Base-by-base conservation (phyloP, 495 filamentous ascomycete species). In the Penicillium roqueforti region DNA sequence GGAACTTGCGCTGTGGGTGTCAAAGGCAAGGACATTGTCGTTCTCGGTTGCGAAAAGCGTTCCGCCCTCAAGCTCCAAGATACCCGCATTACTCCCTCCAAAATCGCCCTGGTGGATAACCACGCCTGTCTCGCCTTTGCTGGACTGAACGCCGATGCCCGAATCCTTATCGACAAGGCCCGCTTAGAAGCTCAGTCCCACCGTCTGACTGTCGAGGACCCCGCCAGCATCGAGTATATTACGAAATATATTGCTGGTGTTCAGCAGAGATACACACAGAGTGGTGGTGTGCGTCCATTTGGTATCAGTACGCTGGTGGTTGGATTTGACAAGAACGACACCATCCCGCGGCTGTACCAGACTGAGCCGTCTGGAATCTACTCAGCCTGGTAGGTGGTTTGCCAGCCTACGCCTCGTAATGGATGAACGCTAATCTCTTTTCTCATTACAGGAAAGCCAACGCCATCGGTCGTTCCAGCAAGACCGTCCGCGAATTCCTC, bases 41-140 rank as follows among this genome's bases (percentile, higher is more conserved):
- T 98, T 9, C 79, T 98, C 23, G 93, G 93, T 52, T 98, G 93
- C 78, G 93, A 98, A 76, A 98, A 98, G 79, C 84, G 92, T 52
- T 97, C 93, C 10, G 95, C 93, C 10, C 95, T 98, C 86, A 98
- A 98, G 73, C 85, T 98, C 19, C 93, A 98, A 83, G 93, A 98
- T 75, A 97, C 93, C 43, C 89, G 93, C 60, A 98, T 98, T 76
- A 98, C 93, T 25, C 93, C 93, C 23, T 97, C 92, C 49, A 98
- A 98, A 80, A 96, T 98, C 71, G 88, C 89, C 39, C 80, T 95
- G 47, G 81, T 98, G 63, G 93, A 98, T 73, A 88, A 84, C 60
- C 93, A 98, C 73, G 92, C 93, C 49, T 92, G 89, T 69, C 91
- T 98, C 54, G 93, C 93, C 48, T 98, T 98, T 59, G 93, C 93